Conservation (phyloP, 192 early-diverging fungal genomes). For the Rhizophagus prolifer region DNA sequence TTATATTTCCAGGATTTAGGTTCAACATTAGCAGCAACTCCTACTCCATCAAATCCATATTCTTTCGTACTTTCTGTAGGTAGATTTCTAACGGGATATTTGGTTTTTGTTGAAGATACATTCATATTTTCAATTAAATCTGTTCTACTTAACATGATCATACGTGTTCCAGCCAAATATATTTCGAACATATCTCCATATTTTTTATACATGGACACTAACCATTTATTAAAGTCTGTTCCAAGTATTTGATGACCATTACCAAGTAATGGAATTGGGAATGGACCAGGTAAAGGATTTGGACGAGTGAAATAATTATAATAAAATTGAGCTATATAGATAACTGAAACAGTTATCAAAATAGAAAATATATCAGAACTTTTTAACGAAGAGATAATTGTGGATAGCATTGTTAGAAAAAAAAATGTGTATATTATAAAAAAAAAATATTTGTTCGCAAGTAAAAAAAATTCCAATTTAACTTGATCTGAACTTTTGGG, state of each 20-base stretch:
- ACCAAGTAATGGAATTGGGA: background rate
- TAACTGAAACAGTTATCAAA: too few relatives aligned
- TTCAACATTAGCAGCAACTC: background rate
- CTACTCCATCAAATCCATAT: background rate
- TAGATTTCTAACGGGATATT: background rate
- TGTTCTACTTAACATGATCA: background rate
- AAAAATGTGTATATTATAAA: too few relatives aligned
- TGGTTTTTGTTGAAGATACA: background rate
- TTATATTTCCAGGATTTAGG: slow-evolving; percentile 13
- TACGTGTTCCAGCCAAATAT: background rate
- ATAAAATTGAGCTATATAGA: background rate
- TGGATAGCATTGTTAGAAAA: too few relatives aligned
- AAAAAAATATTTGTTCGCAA: too few relatives aligned
- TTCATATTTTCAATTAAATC: slow-evolving; percentile 13
- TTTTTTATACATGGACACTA: background rate
- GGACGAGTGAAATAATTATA: background rate
- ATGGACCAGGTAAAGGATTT: slow-evolving; percentile 10
- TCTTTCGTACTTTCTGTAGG: background rate
- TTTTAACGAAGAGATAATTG: too few relatives aligned
- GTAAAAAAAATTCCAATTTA: too few relatives aligned
- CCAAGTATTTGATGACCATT: background rate
- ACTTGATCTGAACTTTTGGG: too few relatives aligned
- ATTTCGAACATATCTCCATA: slow-evolving; percentile 30
- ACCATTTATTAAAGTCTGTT: background rate
- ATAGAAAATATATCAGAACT: too few relatives aligned